phyloP scores from a whole-genome alignment of 148 eudicot species.

The Chenopodium quinoa region DNA sequence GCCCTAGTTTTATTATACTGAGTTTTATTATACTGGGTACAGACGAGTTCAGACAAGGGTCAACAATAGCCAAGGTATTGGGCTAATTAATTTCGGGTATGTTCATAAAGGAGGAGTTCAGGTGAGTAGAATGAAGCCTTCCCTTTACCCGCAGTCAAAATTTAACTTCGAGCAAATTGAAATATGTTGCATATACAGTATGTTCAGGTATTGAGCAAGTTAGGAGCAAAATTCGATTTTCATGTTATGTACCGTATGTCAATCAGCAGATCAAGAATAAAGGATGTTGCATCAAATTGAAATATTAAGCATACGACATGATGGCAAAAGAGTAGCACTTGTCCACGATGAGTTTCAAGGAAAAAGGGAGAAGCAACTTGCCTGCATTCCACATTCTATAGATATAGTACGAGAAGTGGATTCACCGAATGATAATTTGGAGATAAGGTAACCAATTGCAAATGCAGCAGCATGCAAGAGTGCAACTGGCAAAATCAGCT shows the following conservation, averaged over 20 bases:
- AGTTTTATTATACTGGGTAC: too few species aligned
- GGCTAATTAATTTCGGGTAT: too few species aligned
- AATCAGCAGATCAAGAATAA: neutral
- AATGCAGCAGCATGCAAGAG: slow-evolving; percentile 86
- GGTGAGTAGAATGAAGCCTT: neutral
- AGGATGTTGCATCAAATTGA: neutral
- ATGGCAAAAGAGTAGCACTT: neutral
- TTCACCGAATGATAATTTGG: slow-evolving; percentile 88
- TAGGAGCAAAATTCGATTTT: neutral
- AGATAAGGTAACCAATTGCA: slow-evolving; percentile 76
- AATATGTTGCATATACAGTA: too few species aligned
- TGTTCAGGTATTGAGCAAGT: neutral
- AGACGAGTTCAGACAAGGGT: neutral
- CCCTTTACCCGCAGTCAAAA: too few species aligned
- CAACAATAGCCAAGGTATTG: neutral
- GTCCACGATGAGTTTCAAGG: neutral
- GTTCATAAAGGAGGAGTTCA: too few species aligned
- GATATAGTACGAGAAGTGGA: slow-evolving; percentile 98
- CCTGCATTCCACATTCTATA: slow-evolving; percentile 99
- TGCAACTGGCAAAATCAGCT: slow-evolving; percentile 81
- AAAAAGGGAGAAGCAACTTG: slow-evolving; percentile 21
- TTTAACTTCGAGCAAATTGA: too few species aligned
- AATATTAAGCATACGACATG: neutral
- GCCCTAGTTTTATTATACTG: too few species aligned
- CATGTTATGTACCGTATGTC: neutral